Evolutionary conservation across 495 filamentous ascomycete genomes (phyloP), one percentile per base, ranked within the genome.

Genomic region (Penicillium longicatenatum): DNA sequence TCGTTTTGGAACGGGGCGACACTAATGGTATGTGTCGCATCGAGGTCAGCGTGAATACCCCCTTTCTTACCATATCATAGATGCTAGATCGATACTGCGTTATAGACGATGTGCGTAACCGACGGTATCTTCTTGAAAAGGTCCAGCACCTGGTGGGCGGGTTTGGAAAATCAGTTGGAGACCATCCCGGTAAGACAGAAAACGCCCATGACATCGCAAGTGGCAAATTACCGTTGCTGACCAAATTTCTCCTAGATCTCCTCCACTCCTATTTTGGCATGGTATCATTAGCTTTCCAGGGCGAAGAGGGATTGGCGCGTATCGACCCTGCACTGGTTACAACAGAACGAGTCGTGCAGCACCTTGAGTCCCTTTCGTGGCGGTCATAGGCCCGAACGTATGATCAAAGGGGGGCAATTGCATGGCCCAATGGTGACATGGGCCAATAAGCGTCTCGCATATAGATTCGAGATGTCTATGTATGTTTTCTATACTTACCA

Each of bases 101-200:
- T 21, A 72, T 93, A 37, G 80, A 89, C 49, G 71, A 73, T 9
- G 70, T 68, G 20, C 79, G 84, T 9, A 82, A 88, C 26, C 84
- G 90, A 12, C 80, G 83, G 52, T 98, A 96, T 71, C 78, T 98
- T 16, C 76, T 97, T 0, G 88, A 89, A 29, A 90, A 90, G 68
- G 93, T 90, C n/a, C 92, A 97, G 64, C 94, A 98, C 70, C 64
- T 84, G 21, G 86, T 97, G 17, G 94, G 94, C 48, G 94, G 94
- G 0, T 97, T 98, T 73, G 87, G 87, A 5, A 98, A 98, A 65
- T 67, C 82, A 10, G 86, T 91, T 0, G 89, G 90, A 26, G 86
- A 90, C 55, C 83, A 84, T 57, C 94, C 94, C 47, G 84, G 84
- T 85, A 70, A 62, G 77, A 19, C 50, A 14, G 50, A 31, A 29